Evolutionary conservation across 148 eudicot genomes (phyloP).

Genomic region (Beta vulgaris): DNA sequence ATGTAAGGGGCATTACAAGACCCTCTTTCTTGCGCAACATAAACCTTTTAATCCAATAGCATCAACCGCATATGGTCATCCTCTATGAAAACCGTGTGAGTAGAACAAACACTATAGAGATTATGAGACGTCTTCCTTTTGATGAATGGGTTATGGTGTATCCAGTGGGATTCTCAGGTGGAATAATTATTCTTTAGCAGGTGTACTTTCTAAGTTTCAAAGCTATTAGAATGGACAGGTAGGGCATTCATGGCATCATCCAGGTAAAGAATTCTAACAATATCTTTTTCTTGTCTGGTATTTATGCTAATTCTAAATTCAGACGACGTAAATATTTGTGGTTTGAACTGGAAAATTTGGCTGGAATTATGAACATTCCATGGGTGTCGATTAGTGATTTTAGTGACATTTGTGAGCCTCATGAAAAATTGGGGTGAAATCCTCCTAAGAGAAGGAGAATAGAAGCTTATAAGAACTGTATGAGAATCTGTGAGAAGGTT

Average conservation of each 20-base stretch:
- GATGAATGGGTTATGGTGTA: background rate
- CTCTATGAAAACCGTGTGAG: background rate
- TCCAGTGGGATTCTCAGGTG: background rate
- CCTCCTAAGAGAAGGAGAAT: too few relatives aligned
- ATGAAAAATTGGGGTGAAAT: too few relatives aligned
- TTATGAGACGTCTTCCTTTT: background rate
- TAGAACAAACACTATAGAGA: background rate
- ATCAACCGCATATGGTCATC: background rate
- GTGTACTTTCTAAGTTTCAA: too few relatives aligned
- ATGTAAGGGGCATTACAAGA: background rate
- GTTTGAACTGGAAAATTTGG: background rate
- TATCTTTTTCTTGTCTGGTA: background rate
- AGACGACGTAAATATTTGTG: background rate
- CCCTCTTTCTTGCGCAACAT: background rate
- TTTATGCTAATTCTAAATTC: background rate
- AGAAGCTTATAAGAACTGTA: too few relatives aligned
- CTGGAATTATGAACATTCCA: background rate
- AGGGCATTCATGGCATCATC: background rate
- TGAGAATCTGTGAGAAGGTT: too few relatives aligned
- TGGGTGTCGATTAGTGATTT: too few relatives aligned
- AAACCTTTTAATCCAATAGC: background rate
- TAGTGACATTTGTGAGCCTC: too few relatives aligned
- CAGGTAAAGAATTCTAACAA: background rate
- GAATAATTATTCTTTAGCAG: background rate
- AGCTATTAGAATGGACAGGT: background rate